Conservation (phyloP, 1,284 basidiomycete genomes). For the Ustilago esculenta region DNA sequence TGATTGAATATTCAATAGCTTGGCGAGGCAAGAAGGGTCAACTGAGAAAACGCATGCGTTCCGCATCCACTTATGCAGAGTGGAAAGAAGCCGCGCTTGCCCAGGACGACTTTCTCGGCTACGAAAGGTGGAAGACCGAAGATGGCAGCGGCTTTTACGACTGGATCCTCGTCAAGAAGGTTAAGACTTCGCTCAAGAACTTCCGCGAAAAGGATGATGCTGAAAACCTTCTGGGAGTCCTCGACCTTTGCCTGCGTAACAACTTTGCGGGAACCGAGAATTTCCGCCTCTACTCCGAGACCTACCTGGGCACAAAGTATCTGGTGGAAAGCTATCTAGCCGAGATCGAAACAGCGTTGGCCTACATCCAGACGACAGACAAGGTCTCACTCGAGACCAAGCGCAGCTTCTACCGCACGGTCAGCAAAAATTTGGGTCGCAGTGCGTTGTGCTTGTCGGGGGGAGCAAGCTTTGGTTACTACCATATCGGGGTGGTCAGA, state of each 20-base stretch:
- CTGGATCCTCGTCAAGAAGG: constrained; percentile 65
- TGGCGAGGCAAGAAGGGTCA: constrained; percentile 86
- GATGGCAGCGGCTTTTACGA: constrained; percentile 63
- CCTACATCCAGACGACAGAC: constrained; percentile 48
- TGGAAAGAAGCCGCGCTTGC: constrained; percentile 85
- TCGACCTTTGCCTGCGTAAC: constrained; percentile 88
- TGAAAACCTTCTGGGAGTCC: constrained; percentile 81
- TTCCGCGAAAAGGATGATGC: constrained; percentile 78
- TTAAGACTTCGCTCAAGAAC: constrained; percentile 69
- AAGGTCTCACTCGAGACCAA: constrained; percentile 85
- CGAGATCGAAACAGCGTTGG: constrained; percentile 53
- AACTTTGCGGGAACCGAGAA: constrained; percentile 97
- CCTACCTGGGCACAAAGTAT: constrained; percentile 70
- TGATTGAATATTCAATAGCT: constrained; percentile 66
- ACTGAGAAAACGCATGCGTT: constrained; percentile 79
- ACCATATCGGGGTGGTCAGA: constrained; percentile 86
- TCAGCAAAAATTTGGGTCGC: constrained; percentile 87
- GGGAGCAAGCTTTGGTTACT: constrained; percentile 90
- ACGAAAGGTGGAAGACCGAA: constrained; percentile 61
- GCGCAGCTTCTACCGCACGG: constrained; percentile 86
- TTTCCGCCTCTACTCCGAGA: constrained; percentile 85
- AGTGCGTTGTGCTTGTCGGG: constrained; percentile 92
- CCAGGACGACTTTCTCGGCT: constrained; percentile 73
- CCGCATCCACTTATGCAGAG: constrained; percentile 76
- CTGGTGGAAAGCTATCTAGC: constrained; percentile 58